Percentiles rank a stretch among this genome's conserved stretches.
Conservation (phyloP, 345 rosid genomes). For the Gossypium thurberi region DNA sequence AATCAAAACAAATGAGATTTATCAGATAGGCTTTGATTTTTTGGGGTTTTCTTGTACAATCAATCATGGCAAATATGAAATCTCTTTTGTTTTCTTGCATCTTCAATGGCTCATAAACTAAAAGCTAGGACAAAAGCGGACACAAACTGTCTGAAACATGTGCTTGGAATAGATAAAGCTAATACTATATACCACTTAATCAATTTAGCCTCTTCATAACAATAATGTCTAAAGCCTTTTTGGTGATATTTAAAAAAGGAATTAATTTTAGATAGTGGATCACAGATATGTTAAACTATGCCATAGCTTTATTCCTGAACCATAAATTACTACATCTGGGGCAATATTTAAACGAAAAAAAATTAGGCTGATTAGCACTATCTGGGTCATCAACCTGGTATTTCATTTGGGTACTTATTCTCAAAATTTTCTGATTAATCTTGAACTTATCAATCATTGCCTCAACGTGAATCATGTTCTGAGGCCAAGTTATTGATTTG, state of each 20-base stretch:
- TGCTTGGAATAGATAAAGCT: neutral
- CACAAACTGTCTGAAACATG: conserved; percentile 4
- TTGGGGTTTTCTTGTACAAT: neutral
- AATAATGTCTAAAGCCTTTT: neutral
- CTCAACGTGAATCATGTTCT: neutral
- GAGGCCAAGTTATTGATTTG: neutral
- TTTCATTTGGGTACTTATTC: neutral
- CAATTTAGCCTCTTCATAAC: neutral
- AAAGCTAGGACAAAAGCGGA: neutral
- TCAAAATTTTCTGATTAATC: neutral
- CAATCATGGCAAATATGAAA: neutral
- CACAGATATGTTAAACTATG: neutral
- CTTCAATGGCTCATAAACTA: neutral
- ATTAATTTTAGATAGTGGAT: neutral
- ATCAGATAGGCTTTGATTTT: too few relatives aligned
- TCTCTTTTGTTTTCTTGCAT: neutral
- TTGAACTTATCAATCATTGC: neutral
- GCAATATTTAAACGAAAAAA: neutral
- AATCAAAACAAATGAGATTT: too few relatives aligned
- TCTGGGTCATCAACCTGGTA: neutral
- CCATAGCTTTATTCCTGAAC: neutral
- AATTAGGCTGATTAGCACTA: conserved; percentile 4
- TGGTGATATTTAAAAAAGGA: neutral
- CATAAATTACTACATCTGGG: neutral
- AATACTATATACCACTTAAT: neutral